Base-by-base conservation (phyloP, 2,329 filamentous ascomycete genomes). In the Tolypocladium nubicola region DNA sequence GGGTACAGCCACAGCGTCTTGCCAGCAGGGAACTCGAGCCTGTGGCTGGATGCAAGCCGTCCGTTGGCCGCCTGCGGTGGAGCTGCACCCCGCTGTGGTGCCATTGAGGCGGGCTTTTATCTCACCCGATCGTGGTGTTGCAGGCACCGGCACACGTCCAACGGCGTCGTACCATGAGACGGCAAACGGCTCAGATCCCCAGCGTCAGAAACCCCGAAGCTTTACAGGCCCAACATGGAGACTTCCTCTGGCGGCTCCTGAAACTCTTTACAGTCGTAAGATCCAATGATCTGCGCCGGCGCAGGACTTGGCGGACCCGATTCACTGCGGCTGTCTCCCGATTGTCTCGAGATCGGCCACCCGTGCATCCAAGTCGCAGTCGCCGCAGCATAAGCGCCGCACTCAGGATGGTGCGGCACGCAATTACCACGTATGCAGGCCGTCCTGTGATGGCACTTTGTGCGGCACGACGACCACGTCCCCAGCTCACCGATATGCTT, bases 401-500 rank as follows among this genome's bases (percentile, higher is more conserved):
- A 30, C 47, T 33, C 47, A 50, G 26, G 47, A 35, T 50, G 47
- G 26, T 35, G 19, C 47, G 19, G 2, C 47, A 50, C 30, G 47
- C 45, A 26, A 35, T 35, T 30, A 35, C 26, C 47, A 35, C 30
- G 21, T 10, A 54, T 54, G 52, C 52, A 54, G 38, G 37, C 38
- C 9, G 39, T 30, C 52, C 52, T 33, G 21, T 30, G 21, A 47
- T 37, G 56, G 45, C 54, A 49, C 41, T 16, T 38, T 52, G 54
- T 40, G 54, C 26, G 21, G 52, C 52, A 19, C 23, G 38, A 40
- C 23, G 50, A 7, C 11, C 52, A 41, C 4, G 3, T 40, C 57
- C 55, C 50, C 8, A 56, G 52, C 55, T 59, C 55, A 55, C 57
- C 57, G 57, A 43, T 55, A 54, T 56, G 43, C 57, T 47, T 33